phyloP scores from a whole-genome alignment of 73 alveolate genomes.

The Uronychia binucleata region DNA sequence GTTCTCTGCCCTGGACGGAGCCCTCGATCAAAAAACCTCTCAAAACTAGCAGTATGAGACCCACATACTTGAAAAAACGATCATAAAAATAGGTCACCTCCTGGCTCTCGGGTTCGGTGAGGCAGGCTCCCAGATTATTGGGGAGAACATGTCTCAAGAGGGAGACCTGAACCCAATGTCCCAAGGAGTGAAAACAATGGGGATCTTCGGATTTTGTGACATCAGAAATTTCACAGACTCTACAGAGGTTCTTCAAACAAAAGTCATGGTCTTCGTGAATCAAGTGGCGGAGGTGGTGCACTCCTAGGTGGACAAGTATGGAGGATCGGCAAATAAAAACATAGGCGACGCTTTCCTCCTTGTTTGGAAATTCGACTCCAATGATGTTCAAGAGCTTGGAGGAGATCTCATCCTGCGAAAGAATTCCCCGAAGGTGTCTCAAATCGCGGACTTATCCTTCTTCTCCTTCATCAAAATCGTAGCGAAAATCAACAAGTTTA shows the following conservation, averaged over 20 bases:
- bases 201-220: constrained; percentile 91
- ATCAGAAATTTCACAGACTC: constrained; percentile 88
- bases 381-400: constrained; percentile 31
- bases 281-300: constrained; percentile 87
- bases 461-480: constrained; percentile 84
- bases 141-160: background rate
- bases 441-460: constrained; percentile 84
- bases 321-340: constrained; percentile 92
- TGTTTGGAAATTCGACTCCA: constrained; percentile 86
- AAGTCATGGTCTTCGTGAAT: constrained; percentile 89
- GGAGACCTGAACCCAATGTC: no score
- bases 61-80: constrained; percentile 7
- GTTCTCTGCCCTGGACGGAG: constrained; percentile 2
- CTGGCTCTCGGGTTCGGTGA: constrained; percentile 25
- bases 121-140: constrained; percentile 29
- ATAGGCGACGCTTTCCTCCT: constrained; percentile 92
- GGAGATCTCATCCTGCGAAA: constrained; percentile 44
- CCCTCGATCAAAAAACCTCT: background rate
- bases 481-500: constrained; percentile 84
- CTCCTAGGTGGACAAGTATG: constrained; percentile 84
- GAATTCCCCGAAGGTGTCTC: constrained; percentile 40
- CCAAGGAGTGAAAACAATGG: constrained; percentile 73
- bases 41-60: background rate
- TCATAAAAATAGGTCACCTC: constrained; percentile 19
- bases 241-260: constrained; percentile 74